phyloP scores from a whole-genome alignment of 805 yeast genomes.

The Clavispora phyllophila region DNA sequence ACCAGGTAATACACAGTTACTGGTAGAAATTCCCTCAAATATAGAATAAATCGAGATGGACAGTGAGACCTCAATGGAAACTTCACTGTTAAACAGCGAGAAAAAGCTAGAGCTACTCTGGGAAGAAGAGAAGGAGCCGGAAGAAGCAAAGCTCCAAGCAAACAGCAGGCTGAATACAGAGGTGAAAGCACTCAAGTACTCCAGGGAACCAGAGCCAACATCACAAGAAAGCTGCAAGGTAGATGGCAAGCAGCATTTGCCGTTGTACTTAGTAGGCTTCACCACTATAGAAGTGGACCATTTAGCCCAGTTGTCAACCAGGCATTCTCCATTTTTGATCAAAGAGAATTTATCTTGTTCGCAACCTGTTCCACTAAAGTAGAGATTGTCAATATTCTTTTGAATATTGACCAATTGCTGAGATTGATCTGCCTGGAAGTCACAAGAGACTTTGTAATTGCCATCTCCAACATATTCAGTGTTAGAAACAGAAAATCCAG shows the following conservation, averaged over 20 bases:
- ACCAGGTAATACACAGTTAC: neutral
- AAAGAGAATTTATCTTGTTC: neutral
- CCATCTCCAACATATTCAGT: neutral
- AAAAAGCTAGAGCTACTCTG: neutral
- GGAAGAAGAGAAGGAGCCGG: neutral
- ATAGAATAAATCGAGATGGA: neutral
- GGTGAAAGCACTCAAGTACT: neutral
- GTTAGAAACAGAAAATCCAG: neutral
- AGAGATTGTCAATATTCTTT: neutral
- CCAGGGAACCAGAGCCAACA: neutral
- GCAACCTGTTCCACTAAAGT: conserved; percentile 1
- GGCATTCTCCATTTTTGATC: neutral
- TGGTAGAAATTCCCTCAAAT: neutral
- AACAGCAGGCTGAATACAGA: neutral
- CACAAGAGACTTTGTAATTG: neutral
- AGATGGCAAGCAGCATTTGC: conserved; percentile 1
- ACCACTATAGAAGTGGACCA: neutral
- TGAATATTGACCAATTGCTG: neutral
- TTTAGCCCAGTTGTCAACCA: conserved; percentile 1
- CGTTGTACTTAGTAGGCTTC: neutral
- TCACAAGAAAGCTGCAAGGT: neutral
- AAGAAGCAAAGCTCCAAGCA: neutral
- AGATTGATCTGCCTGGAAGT: neutral
- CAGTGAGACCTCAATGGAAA: neutral
- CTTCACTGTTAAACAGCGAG: neutral